Evolutionary conservation across 495 filamentous ascomycete genomes (phyloP).

Genomic region (Hapsidospora chrysogenum): DNA sequence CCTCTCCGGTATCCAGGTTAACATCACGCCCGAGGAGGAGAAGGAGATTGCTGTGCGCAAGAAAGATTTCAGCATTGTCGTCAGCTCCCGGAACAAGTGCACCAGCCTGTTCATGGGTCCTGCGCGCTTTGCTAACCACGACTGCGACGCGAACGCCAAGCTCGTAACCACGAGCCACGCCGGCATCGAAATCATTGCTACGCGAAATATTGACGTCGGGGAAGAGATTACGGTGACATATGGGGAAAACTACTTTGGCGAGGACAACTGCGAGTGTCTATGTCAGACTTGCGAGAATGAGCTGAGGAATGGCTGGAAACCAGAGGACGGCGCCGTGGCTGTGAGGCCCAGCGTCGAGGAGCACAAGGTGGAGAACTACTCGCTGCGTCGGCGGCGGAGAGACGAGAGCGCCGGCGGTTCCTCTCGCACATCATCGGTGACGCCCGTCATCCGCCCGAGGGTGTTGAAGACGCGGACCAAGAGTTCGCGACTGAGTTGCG

Average conservation of each 20-base stretch:
- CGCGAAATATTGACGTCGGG: constrained; percentile 62
- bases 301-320: constrained; percentile 66
- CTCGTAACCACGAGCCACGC: constrained; percentile 66
- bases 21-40: constrained; percentile 82
- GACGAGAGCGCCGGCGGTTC: constrained; percentile 19
- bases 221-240: constrained; percentile 96
- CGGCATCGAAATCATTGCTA: constrained; percentile 75
- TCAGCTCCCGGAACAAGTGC: constrained; percentile 76
- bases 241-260: constrained; percentile 90
- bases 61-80: constrained; percentile 91
- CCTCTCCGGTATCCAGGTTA: constrained; percentile 72
- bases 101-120: constrained; percentile 86
- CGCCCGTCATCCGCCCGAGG: constrained; percentile 28
- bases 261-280: constrained; percentile 87
- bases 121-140: constrained; percentile 92
- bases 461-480: constrained; percentile 18
- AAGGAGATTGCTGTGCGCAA: constrained; percentile 55
- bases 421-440: constrained; percentile 29
- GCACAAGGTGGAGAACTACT: constrained; percentile 18
- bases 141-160: constrained; percentile 83
- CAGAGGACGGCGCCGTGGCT: constrained; percentile 12
- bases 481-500: constrained; percentile 1
- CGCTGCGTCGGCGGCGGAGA: constrained; percentile 23
- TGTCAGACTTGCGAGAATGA: constrained; percentile 74
- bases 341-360: constrained; percentile 32